A percentile compares a stretch with the other conserved stretches of the same genome.
phyloP scores from a whole-genome alignment of 179 eudicot species.

The Camellia oleifera region DNA sequence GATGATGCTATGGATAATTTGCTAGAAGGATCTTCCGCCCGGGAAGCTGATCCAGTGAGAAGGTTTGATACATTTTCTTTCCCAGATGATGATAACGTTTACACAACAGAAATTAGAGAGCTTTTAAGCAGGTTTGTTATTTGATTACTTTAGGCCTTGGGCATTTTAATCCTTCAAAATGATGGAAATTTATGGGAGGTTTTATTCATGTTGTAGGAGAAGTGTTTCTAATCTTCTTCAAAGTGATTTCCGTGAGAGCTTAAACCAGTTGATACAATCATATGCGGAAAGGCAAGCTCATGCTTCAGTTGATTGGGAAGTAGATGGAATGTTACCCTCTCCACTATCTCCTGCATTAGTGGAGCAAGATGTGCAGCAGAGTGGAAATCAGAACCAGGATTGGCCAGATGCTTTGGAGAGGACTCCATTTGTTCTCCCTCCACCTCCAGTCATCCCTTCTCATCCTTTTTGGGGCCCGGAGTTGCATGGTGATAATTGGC shows the following conservation, averaged over 20 bases:
- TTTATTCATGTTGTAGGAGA: constrained; percentile 51
- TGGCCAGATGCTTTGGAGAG: constrained; percentile 25
- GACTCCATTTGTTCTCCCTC: constrained; percentile 35
- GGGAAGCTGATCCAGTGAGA: constrained; percentile 33
- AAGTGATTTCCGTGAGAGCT: constrained; percentile 67
- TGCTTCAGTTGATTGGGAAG: constrained; percentile 66
- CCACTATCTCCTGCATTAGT: constrained; percentile 22
- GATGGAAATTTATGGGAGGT: background rate
- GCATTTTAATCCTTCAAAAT: constrained; percentile 12
- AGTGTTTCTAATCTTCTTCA: constrained; percentile 84
- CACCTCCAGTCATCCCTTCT: constrained; percentile 44
- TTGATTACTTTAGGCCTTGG: background rate
- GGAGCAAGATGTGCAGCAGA: constrained; percentile 42
- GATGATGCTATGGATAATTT: constrained; percentile 40
- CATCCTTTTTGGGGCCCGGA: constrained; percentile 63
- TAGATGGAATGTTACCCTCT: constrained; percentile 42
- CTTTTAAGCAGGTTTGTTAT: constrained; percentile 60
- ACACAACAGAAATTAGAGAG: constrained; percentile 69
- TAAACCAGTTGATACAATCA: constrained; percentile 77
- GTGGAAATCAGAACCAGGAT: constrained; percentile 33
- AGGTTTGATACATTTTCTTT: constrained; percentile 48
- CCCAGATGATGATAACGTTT: constrained; percentile 64
- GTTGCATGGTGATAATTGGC: constrained; percentile 47
- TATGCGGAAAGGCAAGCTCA: constrained; percentile 76
- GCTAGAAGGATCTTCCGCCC: constrained; percentile 48